A percentile compares a stretch with the other conserved stretches of the same genome.
Conservation (phyloP, 768 basidiomycete genomes). For the Phlebiopsis gigantea region DNA sequence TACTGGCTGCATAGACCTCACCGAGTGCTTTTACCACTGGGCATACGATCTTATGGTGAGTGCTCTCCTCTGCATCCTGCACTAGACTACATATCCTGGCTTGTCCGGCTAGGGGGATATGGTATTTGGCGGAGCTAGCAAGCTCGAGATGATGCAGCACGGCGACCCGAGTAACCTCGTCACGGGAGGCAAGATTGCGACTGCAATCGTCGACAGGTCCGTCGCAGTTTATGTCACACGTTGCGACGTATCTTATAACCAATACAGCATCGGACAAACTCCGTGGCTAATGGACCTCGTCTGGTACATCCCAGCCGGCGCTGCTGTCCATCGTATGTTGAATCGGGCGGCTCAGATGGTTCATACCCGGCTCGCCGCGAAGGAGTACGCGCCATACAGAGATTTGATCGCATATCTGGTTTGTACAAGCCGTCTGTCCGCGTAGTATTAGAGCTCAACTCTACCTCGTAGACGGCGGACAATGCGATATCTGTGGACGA, state of each 20-base stretch:
- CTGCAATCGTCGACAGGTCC: neutral
- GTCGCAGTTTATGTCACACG: no score
- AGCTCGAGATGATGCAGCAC: neutral
- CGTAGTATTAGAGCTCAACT: neutral
- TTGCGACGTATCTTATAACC: no score
- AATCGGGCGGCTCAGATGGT: neutral
- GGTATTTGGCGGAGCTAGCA: constrained; percentile 9
- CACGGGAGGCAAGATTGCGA: neutral
- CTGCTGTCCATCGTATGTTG: neutral
- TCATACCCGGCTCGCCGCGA: neutral
- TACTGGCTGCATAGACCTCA: constrained; percentile 4
- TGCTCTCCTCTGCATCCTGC: no score
- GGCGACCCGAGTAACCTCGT: neutral
- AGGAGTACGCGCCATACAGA: neutral
- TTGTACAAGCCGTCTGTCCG: neutral
- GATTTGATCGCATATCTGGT: neutral
- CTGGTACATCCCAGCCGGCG: neutral
- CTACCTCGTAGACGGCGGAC: neutral
- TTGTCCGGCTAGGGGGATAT: constrained; percentile 5
- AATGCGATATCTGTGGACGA: neutral
- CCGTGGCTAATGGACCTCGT: neutral
- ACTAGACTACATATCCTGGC: no score
- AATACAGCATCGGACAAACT: neutral
- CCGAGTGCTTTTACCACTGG: constrained; percentile 10
- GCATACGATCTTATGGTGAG: constrained; percentile 16